These are phyloP conservation scores for Zalaria sp. DNA, from an alignment of 2,329 filamentous ascomycete species.

Conservation along the genomic window DNA sequence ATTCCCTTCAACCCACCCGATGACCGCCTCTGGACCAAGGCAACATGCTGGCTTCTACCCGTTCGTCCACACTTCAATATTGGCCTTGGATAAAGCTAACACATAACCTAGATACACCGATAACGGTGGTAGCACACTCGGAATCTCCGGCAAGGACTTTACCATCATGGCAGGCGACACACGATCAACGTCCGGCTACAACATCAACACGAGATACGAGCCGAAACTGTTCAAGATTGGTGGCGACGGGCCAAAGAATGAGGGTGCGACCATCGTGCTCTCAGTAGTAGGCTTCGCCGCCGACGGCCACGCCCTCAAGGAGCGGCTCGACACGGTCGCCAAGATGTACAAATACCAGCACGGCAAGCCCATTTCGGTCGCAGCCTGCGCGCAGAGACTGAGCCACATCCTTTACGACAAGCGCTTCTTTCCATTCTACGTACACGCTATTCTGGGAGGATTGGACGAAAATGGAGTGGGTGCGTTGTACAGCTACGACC, in stretches of 20 bases:
- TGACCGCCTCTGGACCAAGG: conserved; percentile 32
- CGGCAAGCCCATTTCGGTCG: conserved; percentile 88
- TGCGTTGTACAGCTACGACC: conserved; percentile 93
- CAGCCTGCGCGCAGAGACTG: conserved; percentile 86
- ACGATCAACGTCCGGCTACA: conserved; percentile 89
- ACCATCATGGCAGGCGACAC: conserved; percentile 96
- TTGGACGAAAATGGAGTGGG: conserved; percentile 90
- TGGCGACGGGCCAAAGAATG: conserved; percentile 72
- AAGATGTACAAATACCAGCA: conserved; percentile 99
- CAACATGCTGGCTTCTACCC: conserved; percentile 78
- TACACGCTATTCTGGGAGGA: conserved; percentile 83
- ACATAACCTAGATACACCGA: conserved; percentile 63
- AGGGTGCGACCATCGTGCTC: conserved; percentile 73
- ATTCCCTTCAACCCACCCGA: conserved; percentile 36
- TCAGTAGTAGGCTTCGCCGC: conserved; percentile 94
- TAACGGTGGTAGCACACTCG: conserved; percentile 92
- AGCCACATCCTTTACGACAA: conserved; percentile 94
- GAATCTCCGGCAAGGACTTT: conserved; percentile 88
- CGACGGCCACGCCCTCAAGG: conserved; percentile 84
- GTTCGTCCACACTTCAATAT: conserved; percentile 37
- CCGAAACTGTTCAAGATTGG: conserved; percentile 98
- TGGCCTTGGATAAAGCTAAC: too few relatives aligned
- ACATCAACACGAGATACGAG: conserved; percentile 91
- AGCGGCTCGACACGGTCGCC: conserved; percentile 84
- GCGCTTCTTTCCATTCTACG: conserved; percentile 98